Base-by-base conservation (phyloP, 768 basidiomycete genomes). In the Boletus sensibilis region DNA sequence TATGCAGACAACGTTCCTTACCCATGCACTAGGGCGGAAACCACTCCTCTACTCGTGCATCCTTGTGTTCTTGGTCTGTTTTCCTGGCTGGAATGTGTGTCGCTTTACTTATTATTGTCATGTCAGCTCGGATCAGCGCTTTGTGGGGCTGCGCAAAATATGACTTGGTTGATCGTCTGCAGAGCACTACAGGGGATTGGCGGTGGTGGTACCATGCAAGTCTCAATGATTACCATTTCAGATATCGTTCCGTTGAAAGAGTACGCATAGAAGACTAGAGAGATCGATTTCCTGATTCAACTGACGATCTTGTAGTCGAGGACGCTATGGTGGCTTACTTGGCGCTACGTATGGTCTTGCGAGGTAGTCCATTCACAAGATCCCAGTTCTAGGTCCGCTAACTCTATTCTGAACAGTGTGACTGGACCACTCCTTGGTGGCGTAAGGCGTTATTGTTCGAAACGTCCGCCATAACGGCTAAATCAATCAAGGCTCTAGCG, bases 101-200 rank as follows among this genome's bases (percentile, higher is more conserved):
- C 13, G 0, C 39, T 52, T 52, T 37, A 10, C 43, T 61, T 23
- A 57, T 50, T 9, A 27, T 21, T 20, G 9, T n/a, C n/a, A n/a
- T 16, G 11, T 38, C 61, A 89, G 88, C 66, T 90, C 58, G 90
- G 89, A 35, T 90, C 89, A 12, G 88, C 88, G 3, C 73, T 93
- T 40, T 92, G 89, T 63, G 92, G 90, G 12, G 85, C 87, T 9
- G 90, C 92, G 0, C 87, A 93, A 68, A 83, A 55, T 56, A 87
- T 92, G 82, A 79, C 76, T 9, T 90, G 88, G 91, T 73, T 94
- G 11, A 83, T 91, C 38, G 76, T 86, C 0, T 82, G 81, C 47
- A 82, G 92, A 59, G 92, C 89, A 1, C 75, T 94, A 1, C 92
- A 93, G 69, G 90, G 92, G 12, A 82, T 92, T 31, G 92, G 91